Evolutionary conservation across 2,329 filamentous ascomycete genomes (phyloP), one percentile per base, ranked within the genome.

Genomic region (Pseudogymnoascus sp.): DNA sequence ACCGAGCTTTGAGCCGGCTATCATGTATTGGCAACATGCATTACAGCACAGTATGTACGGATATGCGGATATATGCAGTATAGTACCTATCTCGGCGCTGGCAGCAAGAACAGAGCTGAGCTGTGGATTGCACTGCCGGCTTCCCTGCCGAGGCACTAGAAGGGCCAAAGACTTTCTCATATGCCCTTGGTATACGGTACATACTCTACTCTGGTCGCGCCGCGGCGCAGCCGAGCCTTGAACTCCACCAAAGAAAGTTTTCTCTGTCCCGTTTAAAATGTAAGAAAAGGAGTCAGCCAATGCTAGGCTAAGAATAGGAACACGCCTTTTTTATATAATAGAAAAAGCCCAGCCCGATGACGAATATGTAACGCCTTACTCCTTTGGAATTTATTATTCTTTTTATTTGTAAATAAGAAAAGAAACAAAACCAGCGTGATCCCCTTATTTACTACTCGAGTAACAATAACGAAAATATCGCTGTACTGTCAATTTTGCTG

Each of bases 291-390:
- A 56, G 49, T 56, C 49, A 56, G 49, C 49, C 49, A 56, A 56
- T 56, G 16, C 28, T 34, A 56, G 49, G 28, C 49, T 56, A 56
- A 56, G 49, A 56, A 56, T 56, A 56, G 49, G 49, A 56, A 56
- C 49, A 56, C 49, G 49, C 49, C 49, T 34, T 56, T 53, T 56
- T 56, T 56, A 56, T 56, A 56, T 56, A 56, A 56, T 53, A 34
- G 28, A 18, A 12, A 34, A 31, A 12, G 49, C 49, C 49, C 49
- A 56, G 28, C 49, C 25, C 25, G 49, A 56, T 56, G 49, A 56
- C 49, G 49, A 56, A 34, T 56, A 18, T 11, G 8, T 56, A n/a
- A 34, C 49, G 49, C 49, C 12, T 56, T 31, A 31, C 49, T 56
- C 28, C 28, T 56, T 56, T 56, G n/a, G 49, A 56, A 18, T 18